Evolutionary conservation across 75 land plant genomes (phyloP).

Genomic region (Selaginella tamariscina): DNA sequence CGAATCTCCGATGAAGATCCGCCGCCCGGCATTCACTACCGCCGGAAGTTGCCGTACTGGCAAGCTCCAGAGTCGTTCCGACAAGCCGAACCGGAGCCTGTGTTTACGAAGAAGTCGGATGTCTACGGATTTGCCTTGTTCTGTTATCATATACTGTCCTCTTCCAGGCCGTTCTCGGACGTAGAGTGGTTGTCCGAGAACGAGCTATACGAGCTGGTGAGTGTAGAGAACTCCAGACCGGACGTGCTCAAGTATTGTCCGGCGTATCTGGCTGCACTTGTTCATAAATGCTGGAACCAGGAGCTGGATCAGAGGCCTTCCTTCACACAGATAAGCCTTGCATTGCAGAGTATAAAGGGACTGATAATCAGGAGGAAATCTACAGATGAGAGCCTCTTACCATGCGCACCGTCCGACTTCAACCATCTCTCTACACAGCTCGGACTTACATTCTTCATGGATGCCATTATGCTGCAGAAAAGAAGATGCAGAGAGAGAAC

Average conservation of each 20-base stretch:
- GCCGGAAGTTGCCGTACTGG: not conserved
- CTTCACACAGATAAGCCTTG: not conserved
- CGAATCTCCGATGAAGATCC: not conserved
- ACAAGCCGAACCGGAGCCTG: not conserved
- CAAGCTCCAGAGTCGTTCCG: not conserved
- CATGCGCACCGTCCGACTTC: not conserved
- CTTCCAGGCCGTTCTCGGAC: not conserved
- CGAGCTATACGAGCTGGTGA: not conserved
- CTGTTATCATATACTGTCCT: not conserved
- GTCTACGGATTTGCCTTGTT: slow-evolving; percentile 4
- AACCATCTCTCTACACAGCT: not conserved
- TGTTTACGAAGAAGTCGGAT: slow-evolving; percentile 9
- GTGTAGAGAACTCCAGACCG: not conserved
- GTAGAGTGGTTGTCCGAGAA: not conserved
- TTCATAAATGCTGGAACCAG: not conserved
- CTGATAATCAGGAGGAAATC: not conserved
- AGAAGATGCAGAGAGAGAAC: not conserved
- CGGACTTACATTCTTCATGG: not conserved
- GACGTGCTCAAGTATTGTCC: not conserved
- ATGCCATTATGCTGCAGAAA: not conserved
- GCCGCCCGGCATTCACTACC: not conserved
- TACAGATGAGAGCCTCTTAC: not conserved
- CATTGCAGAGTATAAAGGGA: not conserved
- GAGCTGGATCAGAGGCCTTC: not conserved
- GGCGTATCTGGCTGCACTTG: not conserved